Conservation (phyloP, 192 early-diverging fungal species). For the Backusella australiensis region DNA sequence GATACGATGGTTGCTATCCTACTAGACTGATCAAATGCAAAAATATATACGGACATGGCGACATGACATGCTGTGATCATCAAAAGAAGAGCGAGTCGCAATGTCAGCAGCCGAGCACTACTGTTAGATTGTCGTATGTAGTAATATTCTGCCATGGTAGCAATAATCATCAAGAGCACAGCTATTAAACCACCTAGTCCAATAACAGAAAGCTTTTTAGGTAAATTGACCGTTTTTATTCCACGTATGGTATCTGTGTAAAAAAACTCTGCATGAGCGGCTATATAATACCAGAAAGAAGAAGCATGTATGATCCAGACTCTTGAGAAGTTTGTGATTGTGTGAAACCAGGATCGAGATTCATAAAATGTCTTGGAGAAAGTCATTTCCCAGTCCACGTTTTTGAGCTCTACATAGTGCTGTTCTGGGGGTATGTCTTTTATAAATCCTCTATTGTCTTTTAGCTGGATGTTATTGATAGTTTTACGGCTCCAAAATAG, state of each 20-base stretch:
- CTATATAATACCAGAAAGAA: conserved; percentile 70
- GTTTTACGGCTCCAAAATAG: conserved; percentile 63
- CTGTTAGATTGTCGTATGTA: conserved; percentile 50
- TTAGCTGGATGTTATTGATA: conserved; percentile 47
- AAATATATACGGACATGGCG: conserved; percentile 43
- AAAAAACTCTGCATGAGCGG: conserved; percentile 55
- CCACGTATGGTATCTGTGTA: conserved; percentile 32
- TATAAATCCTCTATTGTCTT: conserved; percentile 44
- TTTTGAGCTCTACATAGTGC: conserved; percentile 49
- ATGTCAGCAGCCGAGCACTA: conserved; percentile 32
- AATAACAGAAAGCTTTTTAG: conserved; percentile 47
- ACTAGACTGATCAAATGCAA: conserved; percentile 19
- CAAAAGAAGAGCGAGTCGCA: conserved; percentile 42
- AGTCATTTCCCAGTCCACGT: conserved; percentile 56
- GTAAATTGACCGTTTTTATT: background rate
- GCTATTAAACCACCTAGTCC: conserved; percentile 56
- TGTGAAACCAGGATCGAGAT: conserved; percentile 63
- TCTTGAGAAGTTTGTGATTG: conserved; percentile 68
- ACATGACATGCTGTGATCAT: conserved; percentile 50
- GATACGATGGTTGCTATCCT: conserved; percentile 49
- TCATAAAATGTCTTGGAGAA: conserved; percentile 71
- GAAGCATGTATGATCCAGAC: conserved; percentile 69
- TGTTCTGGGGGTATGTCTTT: conserved; percentile 54
- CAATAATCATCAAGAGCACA: conserved; percentile 49
- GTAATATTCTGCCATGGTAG: conserved; percentile 54